Percentiles rank a stretch among this genome's conserved stretches.
These are phyloP conservation scores for Fraxinus latifolia DNA, from an alignment of 305 asterid genomes.

Conservation along the genomic window DNA sequence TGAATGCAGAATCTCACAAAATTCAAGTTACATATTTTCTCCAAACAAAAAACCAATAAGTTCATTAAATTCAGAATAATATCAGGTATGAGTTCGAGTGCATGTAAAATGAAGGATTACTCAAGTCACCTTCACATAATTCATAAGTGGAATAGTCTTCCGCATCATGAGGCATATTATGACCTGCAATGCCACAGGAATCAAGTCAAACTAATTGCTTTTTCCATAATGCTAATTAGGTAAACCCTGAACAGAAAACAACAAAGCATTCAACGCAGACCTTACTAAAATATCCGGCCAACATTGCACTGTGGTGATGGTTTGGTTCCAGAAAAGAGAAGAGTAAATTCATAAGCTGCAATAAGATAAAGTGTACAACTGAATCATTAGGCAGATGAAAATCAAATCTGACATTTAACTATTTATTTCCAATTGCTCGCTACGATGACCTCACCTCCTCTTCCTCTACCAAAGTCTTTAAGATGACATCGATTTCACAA, in stretches of 20 bases:
- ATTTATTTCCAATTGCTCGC: slow-evolving; percentile 18
- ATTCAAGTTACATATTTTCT: neutral
- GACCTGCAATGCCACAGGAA: slow-evolving; percentile 54
- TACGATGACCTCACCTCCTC: slow-evolving; percentile 64
- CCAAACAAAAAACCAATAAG: neutral
- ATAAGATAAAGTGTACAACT: slow-evolving; percentile 22
- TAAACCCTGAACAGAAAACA: slow-evolving; percentile 9
- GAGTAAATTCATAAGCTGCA: slow-evolving; percentile 92
- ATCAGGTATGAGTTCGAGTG: neutral
- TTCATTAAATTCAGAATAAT: neutral
- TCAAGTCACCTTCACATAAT: slow-evolving; percentile 76
- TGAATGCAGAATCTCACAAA: neutral
- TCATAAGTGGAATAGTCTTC: slow-evolving; percentile 82
- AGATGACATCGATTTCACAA: slow-evolving; percentile 93
- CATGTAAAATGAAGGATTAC: neutral
- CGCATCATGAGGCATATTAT: slow-evolving; percentile 90
- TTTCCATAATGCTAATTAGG: slow-evolving; percentile 18
- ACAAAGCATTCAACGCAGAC: slow-evolving; percentile 33
- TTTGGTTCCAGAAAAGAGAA: slow-evolving; percentile 92
- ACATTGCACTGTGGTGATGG: slow-evolving; percentile 74
- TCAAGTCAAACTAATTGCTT: slow-evolving; percentile 30
- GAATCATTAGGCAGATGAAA: slow-evolving; percentile 20
- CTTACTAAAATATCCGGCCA: slow-evolving; percentile 99
- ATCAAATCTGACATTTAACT: slow-evolving; percentile 11
- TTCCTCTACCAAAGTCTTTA: slow-evolving; percentile 90